Evolutionary conservation across 2,329 filamentous ascomycete species (phyloP).

Genomic region (Aotearoamyces nothofagi): DNA sequence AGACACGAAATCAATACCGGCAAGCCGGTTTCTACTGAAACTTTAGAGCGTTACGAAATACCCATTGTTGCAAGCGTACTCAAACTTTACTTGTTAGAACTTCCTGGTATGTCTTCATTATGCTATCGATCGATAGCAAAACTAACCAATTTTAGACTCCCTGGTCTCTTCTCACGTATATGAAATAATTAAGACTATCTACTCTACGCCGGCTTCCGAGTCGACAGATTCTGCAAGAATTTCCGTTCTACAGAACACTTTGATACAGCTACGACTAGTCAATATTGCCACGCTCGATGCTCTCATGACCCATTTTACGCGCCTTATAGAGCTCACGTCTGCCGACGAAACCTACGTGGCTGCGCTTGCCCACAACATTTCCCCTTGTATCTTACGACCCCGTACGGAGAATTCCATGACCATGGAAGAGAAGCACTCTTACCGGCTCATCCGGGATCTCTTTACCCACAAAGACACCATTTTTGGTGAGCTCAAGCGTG

Average conservation of each 20-base stretch:
- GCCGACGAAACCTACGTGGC: conserved; percentile 78
- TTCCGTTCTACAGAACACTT: conserved; percentile 84
- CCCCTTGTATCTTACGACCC: conserved; percentile 78
- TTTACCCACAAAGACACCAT: conserved; percentile 91
- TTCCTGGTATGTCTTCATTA: conserved; percentile 53
- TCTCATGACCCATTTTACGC: conserved; percentile 94
- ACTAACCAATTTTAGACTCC: conserved; percentile 49
- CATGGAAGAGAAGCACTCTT: conserved; percentile 88
- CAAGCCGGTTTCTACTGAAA: conserved; percentile 59
- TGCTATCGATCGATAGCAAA: conserved; percentile 9
- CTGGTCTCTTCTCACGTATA: conserved; percentile 96
- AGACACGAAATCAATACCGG: conserved; percentile 76
- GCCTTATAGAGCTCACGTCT: conserved; percentile 89
- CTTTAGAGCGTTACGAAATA: conserved; percentile 80
- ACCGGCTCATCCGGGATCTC: conserved; percentile 79
- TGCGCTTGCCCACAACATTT: conserved; percentile 57
- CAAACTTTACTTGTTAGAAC: conserved; percentile 87
- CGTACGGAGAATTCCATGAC: conserved; percentile 79
- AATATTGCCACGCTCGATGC: conserved; percentile 99
- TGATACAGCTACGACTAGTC: conserved; percentile 84
- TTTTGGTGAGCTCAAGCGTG: conserved; percentile 90
- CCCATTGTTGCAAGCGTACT: conserved; percentile 85
- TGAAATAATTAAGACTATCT: conserved; percentile 96
- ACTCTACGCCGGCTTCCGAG: conserved; percentile 67
- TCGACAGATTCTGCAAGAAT: conserved; percentile 65